Conservation (phyloP, 2,329 filamentous ascomycete genomes). For the Colletotrichum orbiculare region DNA sequence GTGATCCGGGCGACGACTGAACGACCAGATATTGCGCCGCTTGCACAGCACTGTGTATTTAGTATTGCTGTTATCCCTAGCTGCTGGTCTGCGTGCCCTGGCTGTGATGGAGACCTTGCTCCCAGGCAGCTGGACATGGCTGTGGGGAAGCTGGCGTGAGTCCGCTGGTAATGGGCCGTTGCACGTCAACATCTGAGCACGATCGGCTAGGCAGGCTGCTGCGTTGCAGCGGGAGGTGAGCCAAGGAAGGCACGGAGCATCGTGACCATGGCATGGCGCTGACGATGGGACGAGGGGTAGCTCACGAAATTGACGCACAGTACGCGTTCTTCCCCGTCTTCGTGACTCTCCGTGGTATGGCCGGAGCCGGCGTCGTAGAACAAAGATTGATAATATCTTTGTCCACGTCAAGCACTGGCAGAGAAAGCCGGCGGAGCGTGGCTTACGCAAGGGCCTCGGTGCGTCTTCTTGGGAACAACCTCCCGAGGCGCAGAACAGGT, state of each 20-base stretch:
- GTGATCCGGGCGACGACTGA: conserved; percentile 13
- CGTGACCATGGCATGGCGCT: not conserved
- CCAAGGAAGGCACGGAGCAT: conserved; percentile 13
- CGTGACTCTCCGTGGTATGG: conserved; percentile 12
- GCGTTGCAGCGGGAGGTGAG: no score
- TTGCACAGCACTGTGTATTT: no score
- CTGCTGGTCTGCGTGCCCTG: not conserved
- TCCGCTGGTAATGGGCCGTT: conserved; percentile 2
- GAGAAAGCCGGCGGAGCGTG: conserved; percentile 16
- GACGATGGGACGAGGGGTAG: conserved; percentile 16
- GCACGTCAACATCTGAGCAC: conserved; percentile 8
- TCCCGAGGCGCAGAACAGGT: not conserved
- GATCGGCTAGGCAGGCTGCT: conserved; percentile 12
- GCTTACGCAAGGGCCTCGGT: conserved; percentile 1
- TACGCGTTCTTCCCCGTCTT: conserved; percentile 3
- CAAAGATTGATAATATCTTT: conserved; percentile 27
- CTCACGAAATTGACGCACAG: not conserved
- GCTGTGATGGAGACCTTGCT: conserved; percentile 15
- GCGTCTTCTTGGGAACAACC: conserved; percentile 12
- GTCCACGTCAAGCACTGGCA: conserved; percentile 8
- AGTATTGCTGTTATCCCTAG: not conserved
- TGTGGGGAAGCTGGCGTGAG: not conserved
- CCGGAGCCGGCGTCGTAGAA: conserved; percentile 23
- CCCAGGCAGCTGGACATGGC: conserved; percentile 6
- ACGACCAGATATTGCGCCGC: conserved; percentile 6